Conservation (phyloP, 805 yeast genomes). For the Hemisphaericaspora nanyangensis region DNA sequence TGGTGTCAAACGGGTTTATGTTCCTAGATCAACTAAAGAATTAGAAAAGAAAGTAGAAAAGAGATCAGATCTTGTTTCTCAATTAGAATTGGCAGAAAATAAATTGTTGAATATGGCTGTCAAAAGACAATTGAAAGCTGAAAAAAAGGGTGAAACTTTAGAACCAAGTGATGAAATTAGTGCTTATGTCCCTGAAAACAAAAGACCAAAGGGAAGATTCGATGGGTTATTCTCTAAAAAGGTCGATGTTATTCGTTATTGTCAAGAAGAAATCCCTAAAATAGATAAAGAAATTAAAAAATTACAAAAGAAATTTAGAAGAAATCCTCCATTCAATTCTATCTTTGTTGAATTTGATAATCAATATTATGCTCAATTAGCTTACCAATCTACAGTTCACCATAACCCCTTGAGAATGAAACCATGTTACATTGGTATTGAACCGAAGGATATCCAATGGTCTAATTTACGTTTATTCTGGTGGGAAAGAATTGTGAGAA, state of each 20-base stretch:
- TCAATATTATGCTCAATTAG: slow-evolving; percentile 72
- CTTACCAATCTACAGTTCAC: slow-evolving; percentile 58
- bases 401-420: slow-evolving; percentile 63
- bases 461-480: slow-evolving; percentile 70
- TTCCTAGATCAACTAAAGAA: slow-evolving; percentile 60
- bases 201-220: slow-evolving; percentile 57
- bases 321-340: slow-evolving; percentile 65
- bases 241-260: slow-evolving; percentile 58
- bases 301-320: slow-evolving; percentile 49
- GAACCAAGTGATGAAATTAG: slow-evolving; percentile 47
- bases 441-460: slow-evolving; percentile 66
- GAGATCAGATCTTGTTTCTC: slow-evolving; percentile 56
- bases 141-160: slow-evolving; percentile 55
- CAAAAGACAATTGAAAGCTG: slow-evolving; percentile 58
- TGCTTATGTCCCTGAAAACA: slow-evolving; percentile 59
- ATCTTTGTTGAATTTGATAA: slow-evolving; percentile 75
- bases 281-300: slow-evolving; percentile 53
- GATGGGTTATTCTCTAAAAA: slow-evolving; percentile 47
- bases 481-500: slow-evolving; percentile 69
- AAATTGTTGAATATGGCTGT: slow-evolving; percentile 57
- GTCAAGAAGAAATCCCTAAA: slow-evolving; percentile 53
- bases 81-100: slow-evolving; percentile 66
- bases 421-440: slow-evolving; percentile 60
- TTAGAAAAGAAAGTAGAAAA: slow-evolving; percentile 53
- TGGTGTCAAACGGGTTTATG: slow-evolving; percentile 80